phyloP scores from a whole-genome alignment of 306 rosid species.

The Urtica urens region DNA sequence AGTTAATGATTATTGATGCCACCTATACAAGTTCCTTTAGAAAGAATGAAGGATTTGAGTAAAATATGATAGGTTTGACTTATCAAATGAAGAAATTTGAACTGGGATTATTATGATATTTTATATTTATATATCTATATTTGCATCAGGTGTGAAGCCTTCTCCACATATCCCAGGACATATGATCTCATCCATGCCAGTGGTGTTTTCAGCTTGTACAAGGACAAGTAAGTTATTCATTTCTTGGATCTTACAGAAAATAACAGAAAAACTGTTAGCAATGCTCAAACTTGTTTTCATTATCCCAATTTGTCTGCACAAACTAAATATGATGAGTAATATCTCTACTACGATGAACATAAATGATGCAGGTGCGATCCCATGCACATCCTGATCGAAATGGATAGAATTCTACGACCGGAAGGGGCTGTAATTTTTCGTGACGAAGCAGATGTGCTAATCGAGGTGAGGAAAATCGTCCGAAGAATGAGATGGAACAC shows the following conservation, averaged over 20 bases:
- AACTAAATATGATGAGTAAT: no score
- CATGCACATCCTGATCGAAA: constrained; percentile 64
- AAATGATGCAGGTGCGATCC: constrained; percentile 42
- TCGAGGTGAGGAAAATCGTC: constrained; percentile 39
- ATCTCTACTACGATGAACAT: no score
- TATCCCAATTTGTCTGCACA: no score
- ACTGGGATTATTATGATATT: no score
- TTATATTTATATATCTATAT: no score
- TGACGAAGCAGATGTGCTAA: constrained; percentile 43
- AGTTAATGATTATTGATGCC: no score
- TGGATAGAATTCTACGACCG: constrained; percentile 73
- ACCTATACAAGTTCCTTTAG: no score
- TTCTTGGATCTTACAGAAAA: no score
- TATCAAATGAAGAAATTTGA: constrained; percentile 4
- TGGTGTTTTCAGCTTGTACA: constrained; percentile 67
- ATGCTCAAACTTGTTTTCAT: no score
- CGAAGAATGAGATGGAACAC: constrained; percentile 75
- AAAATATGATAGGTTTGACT: no score
- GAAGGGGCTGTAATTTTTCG: constrained; percentile 79
- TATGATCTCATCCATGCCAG: constrained; percentile 78
- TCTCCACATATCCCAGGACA: constrained; percentile 89
- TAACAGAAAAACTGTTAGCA: no score
- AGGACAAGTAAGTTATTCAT: constrained; percentile 29
- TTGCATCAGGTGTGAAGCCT: constrained; percentile 66
- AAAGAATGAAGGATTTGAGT: no score